Evolutionary conservation across 176 grass and related monocot genomes (phyloP).

Genomic region (Elymus sibiricus): DNA sequence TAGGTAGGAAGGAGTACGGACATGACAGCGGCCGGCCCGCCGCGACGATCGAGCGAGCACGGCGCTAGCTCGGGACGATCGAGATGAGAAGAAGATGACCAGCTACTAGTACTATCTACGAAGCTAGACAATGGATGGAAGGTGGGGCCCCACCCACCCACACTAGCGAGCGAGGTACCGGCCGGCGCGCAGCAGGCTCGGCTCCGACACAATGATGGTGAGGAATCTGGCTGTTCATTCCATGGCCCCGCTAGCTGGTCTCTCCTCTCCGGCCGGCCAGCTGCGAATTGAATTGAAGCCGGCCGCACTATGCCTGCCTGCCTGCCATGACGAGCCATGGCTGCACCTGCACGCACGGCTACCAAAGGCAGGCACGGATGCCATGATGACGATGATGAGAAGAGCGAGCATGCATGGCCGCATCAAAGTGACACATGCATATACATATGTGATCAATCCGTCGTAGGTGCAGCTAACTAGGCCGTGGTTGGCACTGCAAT

Average conservation of each 20-base stretch:
- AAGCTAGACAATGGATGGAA: background rate
- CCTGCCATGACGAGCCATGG: background rate
- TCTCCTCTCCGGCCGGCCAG: background rate
- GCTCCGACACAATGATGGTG: background rate
- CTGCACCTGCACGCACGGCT: background rate
- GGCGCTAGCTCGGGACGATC: background rate
- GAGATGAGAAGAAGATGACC: background rate
- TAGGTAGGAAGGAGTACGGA: background rate
- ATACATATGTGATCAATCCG: background rate
- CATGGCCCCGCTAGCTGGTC: background rate
- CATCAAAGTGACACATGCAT: background rate
- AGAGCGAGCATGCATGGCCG: background rate
- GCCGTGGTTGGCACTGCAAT: background rate
- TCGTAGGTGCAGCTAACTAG: background rate
- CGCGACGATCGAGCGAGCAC: too few species aligned
- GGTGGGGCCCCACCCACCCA: background rate
- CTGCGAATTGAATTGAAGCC: background rate
- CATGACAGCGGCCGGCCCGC: background rate
- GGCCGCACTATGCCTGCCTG: background rate
- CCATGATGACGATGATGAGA: background rate
- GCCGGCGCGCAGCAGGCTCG: background rate
- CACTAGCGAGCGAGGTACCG: background rate
- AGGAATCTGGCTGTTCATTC: background rate
- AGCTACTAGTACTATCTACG: too few species aligned
- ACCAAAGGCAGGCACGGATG: background rate